Base-by-base conservation (phyloP, 1,139 yeast species). In the Magnusiomyces tetraspermus region DNA sequence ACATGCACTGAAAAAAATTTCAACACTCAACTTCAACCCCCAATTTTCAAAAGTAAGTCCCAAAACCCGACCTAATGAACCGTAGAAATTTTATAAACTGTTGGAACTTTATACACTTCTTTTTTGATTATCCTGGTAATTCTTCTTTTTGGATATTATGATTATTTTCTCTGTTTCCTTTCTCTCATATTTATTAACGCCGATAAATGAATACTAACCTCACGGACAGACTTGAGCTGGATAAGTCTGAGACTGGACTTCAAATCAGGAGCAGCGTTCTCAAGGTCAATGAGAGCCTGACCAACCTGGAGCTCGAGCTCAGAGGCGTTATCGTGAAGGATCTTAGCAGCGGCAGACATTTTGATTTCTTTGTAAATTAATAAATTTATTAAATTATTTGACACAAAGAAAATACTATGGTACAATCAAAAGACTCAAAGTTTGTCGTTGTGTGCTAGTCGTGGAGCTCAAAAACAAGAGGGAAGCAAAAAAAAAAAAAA, bases 241-340 rank as follows among this genome's bases (percentile, higher is more conserved):
- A 92, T 85, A 65, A 95, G 89, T 83, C 97, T 89, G 77, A 92
- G 84, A 71, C 89, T 97, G 71, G 96, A 92, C 85, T 90, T 90
- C 76, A 90, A 80, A 75, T 92, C 98, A 66, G 86, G 77, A 72
- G 95, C 82, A 78, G 89, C 83, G 73, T 82, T 77, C 82, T 94
- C 98, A 77, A 92, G 84, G 81, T 92, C 99, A 72, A 84, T 76
- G 76, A 92, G 88, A 71, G 98, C 97, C 82, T 92, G 97, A 71
- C 97, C 97, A 75, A 92, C 96, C 82, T 92, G 95, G 78, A 92
- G 88, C 82, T 92, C 99, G 78, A 92, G 88, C 80, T 92, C 97
- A 74, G 92, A 75, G 79, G 97, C 97, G 61, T 71, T 71, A 61
- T 65, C 63, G 67, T 71, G 71, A 59, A 89, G 83, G 78, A 92